phyloP scores from a whole-genome alignment of 2,329 filamentous ascomycete genomes.

The Fusarium hainanense region DNA sequence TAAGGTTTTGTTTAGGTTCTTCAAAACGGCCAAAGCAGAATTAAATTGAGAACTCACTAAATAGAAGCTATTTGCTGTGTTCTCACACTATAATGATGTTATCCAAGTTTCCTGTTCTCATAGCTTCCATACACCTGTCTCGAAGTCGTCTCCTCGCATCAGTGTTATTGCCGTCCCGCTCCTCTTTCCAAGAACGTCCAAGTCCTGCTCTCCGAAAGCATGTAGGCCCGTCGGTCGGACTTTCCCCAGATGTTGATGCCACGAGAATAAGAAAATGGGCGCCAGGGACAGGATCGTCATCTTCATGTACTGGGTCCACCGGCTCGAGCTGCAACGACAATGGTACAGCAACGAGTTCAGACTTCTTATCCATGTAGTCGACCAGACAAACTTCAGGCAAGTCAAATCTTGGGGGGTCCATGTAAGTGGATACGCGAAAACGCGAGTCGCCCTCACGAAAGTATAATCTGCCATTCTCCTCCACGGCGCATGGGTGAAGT shows the following conservation, averaged over 20 bases:
- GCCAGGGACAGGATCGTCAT: fast-evolving
- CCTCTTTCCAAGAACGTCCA: too few relatives aligned
- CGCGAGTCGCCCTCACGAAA: fast-evolving
- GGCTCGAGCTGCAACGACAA: background rate
- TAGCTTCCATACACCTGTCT: background rate
- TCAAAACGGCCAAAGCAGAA: too few relatives aligned
- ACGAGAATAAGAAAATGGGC: background rate
- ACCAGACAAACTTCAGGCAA: background rate
- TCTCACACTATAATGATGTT: background rate
- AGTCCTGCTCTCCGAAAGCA: background rate
- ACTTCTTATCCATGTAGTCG: background rate
- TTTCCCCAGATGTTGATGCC: fast-evolving
- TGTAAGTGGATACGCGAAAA: background rate
- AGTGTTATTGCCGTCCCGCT: background rate
- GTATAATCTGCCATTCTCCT: fast-evolving
- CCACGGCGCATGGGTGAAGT: background rate
- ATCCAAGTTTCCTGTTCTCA: background rate
- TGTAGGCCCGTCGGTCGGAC: fast-evolving
- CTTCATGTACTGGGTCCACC: fast-evolving
- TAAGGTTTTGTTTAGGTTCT: too few relatives aligned
- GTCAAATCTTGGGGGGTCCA: background rate
- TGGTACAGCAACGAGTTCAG: background rate
- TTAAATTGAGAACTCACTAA: too few relatives aligned
- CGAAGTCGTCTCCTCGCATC: background rate
- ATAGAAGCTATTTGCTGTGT: fast-evolving